Percentiles rank a stretch among this genome's conserved stretches.
phyloP scores from a whole-genome alignment of 1,284 basidiomycete species.

The Puccinia horiana region DNA sequence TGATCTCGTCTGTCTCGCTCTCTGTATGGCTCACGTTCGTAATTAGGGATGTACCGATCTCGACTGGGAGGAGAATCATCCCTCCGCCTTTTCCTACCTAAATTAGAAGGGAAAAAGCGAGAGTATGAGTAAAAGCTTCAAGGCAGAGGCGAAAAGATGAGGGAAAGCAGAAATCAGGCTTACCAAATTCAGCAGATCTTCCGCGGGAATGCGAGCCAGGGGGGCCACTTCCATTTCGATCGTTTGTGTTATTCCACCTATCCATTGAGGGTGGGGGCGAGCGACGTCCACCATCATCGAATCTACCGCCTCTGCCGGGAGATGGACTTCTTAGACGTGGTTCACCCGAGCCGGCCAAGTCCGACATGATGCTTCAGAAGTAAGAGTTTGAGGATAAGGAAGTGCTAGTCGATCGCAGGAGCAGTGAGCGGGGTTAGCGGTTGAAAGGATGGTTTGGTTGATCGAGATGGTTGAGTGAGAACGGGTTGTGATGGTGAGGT shows the following conservation, averaged over 20 bases:
- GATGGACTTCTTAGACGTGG: constrained; percentile 43
- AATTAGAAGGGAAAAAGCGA: neutral
- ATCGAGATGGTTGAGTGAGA: neutral
- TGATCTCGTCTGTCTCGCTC: constrained; percentile 38
- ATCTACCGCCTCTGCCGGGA: constrained; percentile 46
- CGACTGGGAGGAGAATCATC: constrained; percentile 44
- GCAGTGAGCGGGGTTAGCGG: neutral
- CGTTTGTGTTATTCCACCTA: constrained; percentile 4
- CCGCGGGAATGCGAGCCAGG: neutral
- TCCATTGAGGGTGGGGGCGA: constrained; percentile 28
- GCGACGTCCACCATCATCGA: constrained; percentile 44
- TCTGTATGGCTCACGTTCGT: constrained; percentile 49
- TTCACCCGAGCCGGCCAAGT: constrained; percentile 1
- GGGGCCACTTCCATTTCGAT: constrained; percentile 15
- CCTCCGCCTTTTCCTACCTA: constrained; percentile 46
- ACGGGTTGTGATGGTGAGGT: neutral
- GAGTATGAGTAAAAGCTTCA: neutral
- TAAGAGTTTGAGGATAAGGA: neutral
- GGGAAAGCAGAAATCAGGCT: neutral
- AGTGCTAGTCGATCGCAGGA: neutral
- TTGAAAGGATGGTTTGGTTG: neutral
- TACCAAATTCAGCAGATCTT: constrained; percentile 43
- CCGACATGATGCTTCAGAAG: constrained; percentile 18
- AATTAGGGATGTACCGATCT: constrained; percentile 49
- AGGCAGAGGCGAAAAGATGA: neutral